Percentiles rank a stretch among this genome's conserved stretches.
These are phyloP conservation scores for Tilletia indica DNA, from an alignment of 1,284 basidiomycete genomes.

Conservation along the genomic window DNA sequence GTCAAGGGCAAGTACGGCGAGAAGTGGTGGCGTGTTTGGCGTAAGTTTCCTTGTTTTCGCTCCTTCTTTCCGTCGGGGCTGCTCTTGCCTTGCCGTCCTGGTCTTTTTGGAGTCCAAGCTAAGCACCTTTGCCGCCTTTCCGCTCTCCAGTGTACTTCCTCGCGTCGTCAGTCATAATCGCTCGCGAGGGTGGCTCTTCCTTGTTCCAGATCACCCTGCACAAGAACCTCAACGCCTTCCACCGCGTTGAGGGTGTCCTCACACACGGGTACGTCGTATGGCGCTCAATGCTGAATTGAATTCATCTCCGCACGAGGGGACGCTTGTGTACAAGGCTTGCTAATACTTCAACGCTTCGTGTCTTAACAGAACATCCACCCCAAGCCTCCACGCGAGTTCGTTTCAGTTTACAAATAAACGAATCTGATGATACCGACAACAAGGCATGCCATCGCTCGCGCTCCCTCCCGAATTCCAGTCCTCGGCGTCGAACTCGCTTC, in stretches of 20 bases:
- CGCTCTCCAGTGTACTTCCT: conserved; percentile 43
- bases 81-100: no score
- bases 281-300: neutral
- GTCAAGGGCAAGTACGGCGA: conserved; percentile 87
- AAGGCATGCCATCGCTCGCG: neutral
- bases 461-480: neutral
- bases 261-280: conserved; percentile 34
- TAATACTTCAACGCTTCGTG: neutral
- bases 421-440: no score
- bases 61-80: neutral
- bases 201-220: conserved; percentile 71
- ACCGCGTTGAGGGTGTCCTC: conserved; percentile 64
- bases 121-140: neutral
- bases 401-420: conserved; percentile 15
- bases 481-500: neutral
- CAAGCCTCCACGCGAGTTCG: conserved; percentile 18
- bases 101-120: neutral
- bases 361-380: conserved; percentile 17
- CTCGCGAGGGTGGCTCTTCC: conserved; percentile 53
- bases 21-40: conserved; percentile 59
- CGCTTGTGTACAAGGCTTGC: neutral
- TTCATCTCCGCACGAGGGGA: neutral
- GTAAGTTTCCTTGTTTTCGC: conserved; percentile 28
- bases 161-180: conserved; percentile 48
- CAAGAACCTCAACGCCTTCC: conserved; percentile 83